Conservation (phyloP, 2,329 filamentous ascomycete genomes). For the Scolecobasidium constrictum region DNA sequence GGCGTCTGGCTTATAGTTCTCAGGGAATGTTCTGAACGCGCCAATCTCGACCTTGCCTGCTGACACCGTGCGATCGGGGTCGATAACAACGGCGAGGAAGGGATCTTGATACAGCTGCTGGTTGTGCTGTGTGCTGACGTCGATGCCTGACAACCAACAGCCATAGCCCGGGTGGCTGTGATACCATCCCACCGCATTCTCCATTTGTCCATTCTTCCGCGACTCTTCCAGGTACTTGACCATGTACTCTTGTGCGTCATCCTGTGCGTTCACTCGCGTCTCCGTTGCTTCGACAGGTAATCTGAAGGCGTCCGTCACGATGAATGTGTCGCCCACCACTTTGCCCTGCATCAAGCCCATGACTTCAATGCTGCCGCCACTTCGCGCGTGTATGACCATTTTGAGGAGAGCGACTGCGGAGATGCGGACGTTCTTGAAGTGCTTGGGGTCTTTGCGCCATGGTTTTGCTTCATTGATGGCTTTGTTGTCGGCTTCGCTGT, state of each 20-base stretch:
- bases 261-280: constrained; percentile 90
- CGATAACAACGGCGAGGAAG: constrained; percentile 91
- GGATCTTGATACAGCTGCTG: constrained; percentile 84
- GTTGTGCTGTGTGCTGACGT: constrained; percentile 76
- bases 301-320: constrained; percentile 89
- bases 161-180: constrained; percentile 96
- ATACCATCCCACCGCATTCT: constrained; percentile 97
- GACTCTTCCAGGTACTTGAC: constrained; percentile 70
- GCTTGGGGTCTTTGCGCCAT: constrained; percentile 67
- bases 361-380: constrained; percentile 81
- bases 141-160: constrained; percentile 95
- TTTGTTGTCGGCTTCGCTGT: constrained; percentile 60
- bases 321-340: constrained; percentile 71
- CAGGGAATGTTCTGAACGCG: constrained; percentile 84
- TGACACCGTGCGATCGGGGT: constrained; percentile 89
- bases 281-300: constrained; percentile 97
- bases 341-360: constrained; percentile 99
- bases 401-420: constrained; percentile 90
- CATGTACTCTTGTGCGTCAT: constrained; percentile 95
- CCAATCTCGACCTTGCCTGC: constrained; percentile 96
- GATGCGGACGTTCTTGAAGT: constrained; percentile 91
- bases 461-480: constrained; percentile 53
- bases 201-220: constrained; percentile 64
- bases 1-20: constrained; percentile 50
- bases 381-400: constrained; percentile 99